Evolutionary conservation across 2,329 filamentous ascomycete species (phyloP), one percentile per base, ranked within the genome.

Genomic region (Exophiala sp.): DNA sequence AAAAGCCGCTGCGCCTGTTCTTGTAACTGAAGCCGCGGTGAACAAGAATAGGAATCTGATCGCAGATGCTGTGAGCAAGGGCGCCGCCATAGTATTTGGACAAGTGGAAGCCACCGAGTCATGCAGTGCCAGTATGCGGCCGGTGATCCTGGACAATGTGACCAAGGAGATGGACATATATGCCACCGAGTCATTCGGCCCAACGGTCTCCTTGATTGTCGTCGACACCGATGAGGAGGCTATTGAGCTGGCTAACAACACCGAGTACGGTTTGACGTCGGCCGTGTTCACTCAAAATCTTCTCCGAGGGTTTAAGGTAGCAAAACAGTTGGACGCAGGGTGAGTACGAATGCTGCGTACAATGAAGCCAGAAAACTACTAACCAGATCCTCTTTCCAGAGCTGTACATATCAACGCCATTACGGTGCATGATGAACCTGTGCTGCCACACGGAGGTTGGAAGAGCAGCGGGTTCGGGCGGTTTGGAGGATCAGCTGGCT

Each of bases 141-240:
- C 53, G 1, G 37, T 52, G 3, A 41, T 56, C 18, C 29, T 58
- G 5, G 39, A 22, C 10, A 50, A 47, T 24, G 45, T 58, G 23
- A 45, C 18, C 21, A 74, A 77, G 55, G 75, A 78, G 0, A 91
- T 91, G 86, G 82, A 87, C 48, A 68, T 93, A 11, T 91, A 83
- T 66, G 69, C 77, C 57, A 81, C 77, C 1, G 88, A 93, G 68
- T 84, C 80, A 1, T 94, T 94, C 60, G 88, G 86, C 0, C 87
- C 88, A 0, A 80, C 78, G 0, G 84, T 89, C 1, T 81, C 80
- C 13, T 63, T 93, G n/a, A 77, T 83, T 11, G 73, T 77, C 16
- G 74, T 90, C 21, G 74, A 80, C n/a, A 55, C 34, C 3, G 72
- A 63, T 5, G 69, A 73, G 22, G 83, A 87, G 43, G 87, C 85